These are phyloP conservation scores for Amphicarpaea edgeworthii DNA, from an alignment of 306 rosid genomes.

Conservation along the genomic window DNA sequence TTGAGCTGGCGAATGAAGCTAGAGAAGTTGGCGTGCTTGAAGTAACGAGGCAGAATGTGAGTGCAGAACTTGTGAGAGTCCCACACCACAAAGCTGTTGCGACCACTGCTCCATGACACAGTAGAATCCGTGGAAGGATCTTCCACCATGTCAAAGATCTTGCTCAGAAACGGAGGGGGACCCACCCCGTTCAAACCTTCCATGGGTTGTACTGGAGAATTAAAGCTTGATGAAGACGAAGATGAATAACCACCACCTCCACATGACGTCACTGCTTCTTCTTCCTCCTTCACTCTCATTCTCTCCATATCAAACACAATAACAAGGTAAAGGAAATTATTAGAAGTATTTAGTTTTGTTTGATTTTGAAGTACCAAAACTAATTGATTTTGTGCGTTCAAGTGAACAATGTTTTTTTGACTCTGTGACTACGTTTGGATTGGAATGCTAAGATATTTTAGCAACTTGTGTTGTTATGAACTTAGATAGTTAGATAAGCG, in stretches of 20 bases:
- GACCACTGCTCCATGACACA: background rate
- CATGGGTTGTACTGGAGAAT: background rate
- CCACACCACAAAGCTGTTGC: constrained; percentile 9
- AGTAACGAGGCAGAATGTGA: constrained; percentile 10
- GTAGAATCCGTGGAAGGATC: background rate
- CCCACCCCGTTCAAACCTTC: constrained; percentile 21
- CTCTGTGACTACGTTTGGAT: no score
- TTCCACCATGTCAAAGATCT: constrained; percentile 21
- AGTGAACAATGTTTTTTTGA: no score
- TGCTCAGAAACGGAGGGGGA: background rate
- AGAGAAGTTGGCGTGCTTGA: constrained; percentile 6
- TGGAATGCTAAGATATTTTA: no score
- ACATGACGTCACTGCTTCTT: background rate
- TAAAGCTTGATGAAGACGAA: background rate
- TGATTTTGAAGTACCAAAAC: no score
- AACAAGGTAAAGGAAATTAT: background rate
- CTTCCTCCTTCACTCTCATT: background rate
- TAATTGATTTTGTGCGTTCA: no score
- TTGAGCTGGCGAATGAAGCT: constrained; percentile 30
- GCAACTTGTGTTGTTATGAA: no score
- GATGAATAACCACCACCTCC: background rate
- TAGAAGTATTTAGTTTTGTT: background rate
- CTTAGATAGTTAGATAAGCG: no score
- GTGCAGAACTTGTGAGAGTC: constrained; percentile 3
- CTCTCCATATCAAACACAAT: background rate